phyloP scores from a whole-genome alignment of 2,329 filamentous ascomycete genomes.

The Hymenotorrendiella dingleyae region DNA sequence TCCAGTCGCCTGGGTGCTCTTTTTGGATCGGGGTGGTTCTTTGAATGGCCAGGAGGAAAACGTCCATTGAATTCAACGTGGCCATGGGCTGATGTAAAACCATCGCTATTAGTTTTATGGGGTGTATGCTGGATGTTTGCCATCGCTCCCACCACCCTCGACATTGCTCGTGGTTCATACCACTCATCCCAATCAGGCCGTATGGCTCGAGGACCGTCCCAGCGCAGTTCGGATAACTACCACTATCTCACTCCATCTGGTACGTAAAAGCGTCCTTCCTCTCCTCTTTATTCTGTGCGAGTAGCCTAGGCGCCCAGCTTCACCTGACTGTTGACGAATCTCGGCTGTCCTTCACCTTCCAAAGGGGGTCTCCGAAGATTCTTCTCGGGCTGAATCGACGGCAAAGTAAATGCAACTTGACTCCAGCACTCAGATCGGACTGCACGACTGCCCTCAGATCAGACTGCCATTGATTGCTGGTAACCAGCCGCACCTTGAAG shows the following conservation, averaged over 20 bases:
- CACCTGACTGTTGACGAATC: no score
- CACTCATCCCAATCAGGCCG: not conserved
- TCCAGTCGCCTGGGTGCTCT: slow-evolving; percentile 8
- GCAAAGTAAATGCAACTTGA: no score
- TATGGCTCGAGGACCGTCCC: not conserved
- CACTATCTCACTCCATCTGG: slow-evolving; percentile 5
- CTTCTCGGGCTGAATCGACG: no score
- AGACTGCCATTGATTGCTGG: no score
- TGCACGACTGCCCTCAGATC: no score
- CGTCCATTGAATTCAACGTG: slow-evolving; percentile 24
- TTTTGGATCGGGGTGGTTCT: slow-evolving; percentile 22
- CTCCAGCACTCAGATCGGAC: no score
- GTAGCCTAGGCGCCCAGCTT: no score
- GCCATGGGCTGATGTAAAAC: slow-evolving; percentile 23
- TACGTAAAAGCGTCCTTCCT: not conserved
- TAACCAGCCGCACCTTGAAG: no score
- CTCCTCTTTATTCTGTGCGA: not conserved
- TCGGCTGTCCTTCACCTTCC: no score
- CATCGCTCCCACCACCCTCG: slow-evolving; percentile 11
- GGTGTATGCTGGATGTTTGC: slow-evolving; percentile 25
- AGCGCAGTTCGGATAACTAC: slow-evolving; percentile 1
- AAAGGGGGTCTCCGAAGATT: no score
- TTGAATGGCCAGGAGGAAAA: slow-evolving; percentile 22
- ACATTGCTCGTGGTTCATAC: slow-evolving; percentile 1
- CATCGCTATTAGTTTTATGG: slow-evolving; percentile 23